Percentiles rank a stretch among this genome's conserved stretches.
Evolutionary conservation across 148 eudicot genomes (phyloP).

Genomic region (Nyssa sinensis): DNA sequence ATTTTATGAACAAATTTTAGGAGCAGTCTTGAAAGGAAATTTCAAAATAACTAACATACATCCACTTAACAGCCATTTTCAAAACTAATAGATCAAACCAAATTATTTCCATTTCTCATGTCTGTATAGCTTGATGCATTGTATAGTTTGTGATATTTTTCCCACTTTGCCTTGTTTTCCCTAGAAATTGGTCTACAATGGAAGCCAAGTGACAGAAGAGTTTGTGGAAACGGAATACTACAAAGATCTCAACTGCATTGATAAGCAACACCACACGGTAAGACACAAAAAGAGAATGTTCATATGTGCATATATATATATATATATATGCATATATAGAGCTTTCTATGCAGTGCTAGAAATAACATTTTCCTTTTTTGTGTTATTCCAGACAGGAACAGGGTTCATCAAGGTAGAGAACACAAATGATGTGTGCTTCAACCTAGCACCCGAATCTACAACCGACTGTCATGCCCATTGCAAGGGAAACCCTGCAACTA

Average conservation of each 20-base stretch:
- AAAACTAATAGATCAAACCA: too few relatives aligned
- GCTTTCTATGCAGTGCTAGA: too few relatives aligned
- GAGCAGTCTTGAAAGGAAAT: too few relatives aligned
- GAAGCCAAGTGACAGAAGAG: slow-evolving; percentile 56
- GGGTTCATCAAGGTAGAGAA: slow-evolving; percentile 78
- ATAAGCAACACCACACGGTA: slow-evolving; percentile 93
- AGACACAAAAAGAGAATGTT: background rate
- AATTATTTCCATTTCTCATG: background rate
- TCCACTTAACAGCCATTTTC: too few relatives aligned
- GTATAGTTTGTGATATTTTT: background rate
- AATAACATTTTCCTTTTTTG: background rate
- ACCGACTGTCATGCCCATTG: slow-evolving; percentile 38
- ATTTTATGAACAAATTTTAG: too few relatives aligned
- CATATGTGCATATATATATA: background rate
- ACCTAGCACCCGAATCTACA: slow-evolving; percentile 36
- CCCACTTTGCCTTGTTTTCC: background rate
- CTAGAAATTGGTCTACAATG: slow-evolving; percentile 62
- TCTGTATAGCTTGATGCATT: background rate
- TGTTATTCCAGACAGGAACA: slow-evolving; percentile 68
- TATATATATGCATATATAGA: background rate
- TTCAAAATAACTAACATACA: too few relatives aligned
- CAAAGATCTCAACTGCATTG: slow-evolving; percentile 73
- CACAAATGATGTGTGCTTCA: slow-evolving; percentile 30
- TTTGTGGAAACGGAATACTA: slow-evolving; percentile 94
- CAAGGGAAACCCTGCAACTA: slow-evolving; percentile 90